These are phyloP conservation scores for Colletotrichum liriopes DNA, from an alignment of 2,329 filamentous ascomycete species.

Conservation along the genomic window DNA sequence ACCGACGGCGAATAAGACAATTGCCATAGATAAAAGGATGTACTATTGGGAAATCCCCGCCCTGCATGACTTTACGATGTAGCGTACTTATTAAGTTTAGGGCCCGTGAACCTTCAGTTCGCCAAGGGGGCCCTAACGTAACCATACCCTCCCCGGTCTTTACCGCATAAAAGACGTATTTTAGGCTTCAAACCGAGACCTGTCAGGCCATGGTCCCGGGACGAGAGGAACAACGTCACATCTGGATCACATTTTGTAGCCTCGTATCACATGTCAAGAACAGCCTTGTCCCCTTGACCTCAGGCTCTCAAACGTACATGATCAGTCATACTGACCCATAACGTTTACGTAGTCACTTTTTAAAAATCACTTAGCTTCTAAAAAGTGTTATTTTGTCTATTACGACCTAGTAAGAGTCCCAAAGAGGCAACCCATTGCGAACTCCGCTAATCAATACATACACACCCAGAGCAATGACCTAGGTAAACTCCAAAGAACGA, in stretches of 20 bases:
- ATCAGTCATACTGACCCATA: neutral
- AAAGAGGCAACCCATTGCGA: conserved; percentile 12
- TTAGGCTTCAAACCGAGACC: conserved; percentile 13
- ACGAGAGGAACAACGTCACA: neutral
- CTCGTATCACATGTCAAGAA: conserved; percentile 24
- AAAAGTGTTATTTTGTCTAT: too few relatives aligned
- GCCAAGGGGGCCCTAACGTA: neutral
- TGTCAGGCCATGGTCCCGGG: conserved; percentile 4
- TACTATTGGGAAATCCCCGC: neutral
- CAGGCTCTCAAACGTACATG: neutral
- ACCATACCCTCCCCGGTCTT: neutral
- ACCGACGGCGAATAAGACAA: neutral
- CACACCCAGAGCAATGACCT: neutral
- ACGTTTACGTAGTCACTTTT: conserved; percentile 4
- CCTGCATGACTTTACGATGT: neutral
- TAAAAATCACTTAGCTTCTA: neutral
- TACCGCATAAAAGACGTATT: conserved; percentile 5
- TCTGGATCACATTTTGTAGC: neutral
- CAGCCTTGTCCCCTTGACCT: conserved; percentile 1
- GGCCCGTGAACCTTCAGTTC: conserved; percentile 20
- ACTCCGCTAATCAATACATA: neutral
- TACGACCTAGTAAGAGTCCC: neutral
- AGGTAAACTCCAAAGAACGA: neutral
- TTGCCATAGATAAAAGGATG: too few relatives aligned
- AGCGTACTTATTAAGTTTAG: neutral